Conservation (phyloP, 2,329 filamentous ascomycete species). For the Teratosphaeria pseudoeucalypti region DNA sequence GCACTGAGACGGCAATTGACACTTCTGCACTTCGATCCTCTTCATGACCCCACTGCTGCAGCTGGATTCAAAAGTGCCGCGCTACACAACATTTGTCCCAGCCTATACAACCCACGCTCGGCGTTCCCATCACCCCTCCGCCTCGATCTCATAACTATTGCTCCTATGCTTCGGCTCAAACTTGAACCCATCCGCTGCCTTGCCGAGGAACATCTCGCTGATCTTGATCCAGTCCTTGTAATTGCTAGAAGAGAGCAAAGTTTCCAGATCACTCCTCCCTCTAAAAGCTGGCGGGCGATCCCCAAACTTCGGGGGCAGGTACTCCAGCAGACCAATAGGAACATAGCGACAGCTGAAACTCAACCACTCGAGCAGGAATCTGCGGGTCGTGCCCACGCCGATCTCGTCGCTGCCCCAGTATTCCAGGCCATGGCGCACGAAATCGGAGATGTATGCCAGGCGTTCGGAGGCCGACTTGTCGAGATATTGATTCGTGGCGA, state of each 20-base stretch:
- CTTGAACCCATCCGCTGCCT: conserved; percentile 77
- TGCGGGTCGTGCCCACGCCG: conserved; percentile 77
- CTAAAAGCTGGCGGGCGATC: conserved; percentile 77
- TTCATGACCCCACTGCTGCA: no score
- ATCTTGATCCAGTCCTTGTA: conserved; percentile 99
- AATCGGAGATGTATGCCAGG: conserved; percentile 76
- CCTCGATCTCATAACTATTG: conserved; percentile 76
- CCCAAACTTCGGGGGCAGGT: conserved; percentile 78
- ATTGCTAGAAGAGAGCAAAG: conserved; percentile 78
- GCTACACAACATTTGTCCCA: no score
- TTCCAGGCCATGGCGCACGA: conserved; percentile 80
- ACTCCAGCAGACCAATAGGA: conserved; percentile 76
- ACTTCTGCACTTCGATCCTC: neutral
- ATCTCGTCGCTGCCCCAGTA: conserved; percentile 94
- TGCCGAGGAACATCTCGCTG: conserved; percentile 96
- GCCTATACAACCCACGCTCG: no score
- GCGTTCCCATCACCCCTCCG: conserved; percentile 42
- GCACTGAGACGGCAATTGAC: neutral
- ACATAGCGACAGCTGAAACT: conserved; percentile 91
- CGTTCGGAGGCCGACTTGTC: conserved; percentile 90
- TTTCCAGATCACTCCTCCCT: conserved; percentile 85
- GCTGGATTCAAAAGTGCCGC: no score
- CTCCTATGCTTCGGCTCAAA: conserved; percentile 98
- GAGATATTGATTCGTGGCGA: conserved; percentile 79
- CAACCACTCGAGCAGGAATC: conserved; percentile 91